Percentiles rank a stretch among this genome's conserved stretches.
phyloP scores from a whole-genome alignment of 352 stramenopile species.

The Globisporangium barbulae region DNA sequence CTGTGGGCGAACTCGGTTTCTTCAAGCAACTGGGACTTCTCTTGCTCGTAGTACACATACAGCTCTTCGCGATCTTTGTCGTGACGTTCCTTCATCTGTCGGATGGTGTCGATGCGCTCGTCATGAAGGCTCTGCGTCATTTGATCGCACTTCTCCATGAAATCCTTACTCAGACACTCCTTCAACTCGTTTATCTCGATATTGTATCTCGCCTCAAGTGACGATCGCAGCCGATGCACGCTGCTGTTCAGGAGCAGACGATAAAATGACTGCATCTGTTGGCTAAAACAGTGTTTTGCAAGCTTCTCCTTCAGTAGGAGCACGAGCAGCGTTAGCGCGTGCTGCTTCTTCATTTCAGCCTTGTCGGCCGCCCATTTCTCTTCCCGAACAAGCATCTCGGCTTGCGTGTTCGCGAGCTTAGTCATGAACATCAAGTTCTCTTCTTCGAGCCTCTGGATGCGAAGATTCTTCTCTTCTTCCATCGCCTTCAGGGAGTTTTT shows the following conservation, averaged over 20 bases:
- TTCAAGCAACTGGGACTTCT: slow-evolving; percentile 54
- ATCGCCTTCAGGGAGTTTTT: slow-evolving; percentile 55
- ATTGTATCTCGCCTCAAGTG: slow-evolving; percentile 16
- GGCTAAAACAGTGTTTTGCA: slow-evolving; percentile 16
- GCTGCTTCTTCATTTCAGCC: slow-evolving; percentile 26
- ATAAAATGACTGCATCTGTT: slow-evolving; percentile 28
- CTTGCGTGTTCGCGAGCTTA: slow-evolving; percentile 54
- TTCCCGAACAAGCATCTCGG: slow-evolving; percentile 51
- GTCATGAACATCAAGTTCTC: slow-evolving; percentile 47
- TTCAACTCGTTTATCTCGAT: slow-evolving; percentile 34
- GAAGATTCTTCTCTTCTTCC: slow-evolving; percentile 62
- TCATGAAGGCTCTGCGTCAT: slow-evolving; percentile 48
- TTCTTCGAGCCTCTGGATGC: slow-evolving; percentile 46
- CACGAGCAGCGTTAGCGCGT: slow-evolving; percentile 22
- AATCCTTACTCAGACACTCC: slow-evolving; percentile 38
- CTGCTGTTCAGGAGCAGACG: slow-evolving; percentile 1
- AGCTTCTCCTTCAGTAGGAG: slow-evolving; percentile 22
- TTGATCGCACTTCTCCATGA: slow-evolving; percentile 58
- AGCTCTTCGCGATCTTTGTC: slow-evolving; percentile 52
- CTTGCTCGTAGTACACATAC: slow-evolving; percentile 48
- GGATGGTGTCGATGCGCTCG: slow-evolving; percentile 43
- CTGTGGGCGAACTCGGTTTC: slow-evolving; percentile 30
- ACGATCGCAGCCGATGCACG: not conserved
- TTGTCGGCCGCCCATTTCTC: slow-evolving; percentile 41
- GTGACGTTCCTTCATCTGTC: slow-evolving; percentile 37